Evolutionary conservation across 305 asterid species (phyloP), one percentile per base, ranked within the genome.

Genomic region (Ruellia speciosa): DNA sequence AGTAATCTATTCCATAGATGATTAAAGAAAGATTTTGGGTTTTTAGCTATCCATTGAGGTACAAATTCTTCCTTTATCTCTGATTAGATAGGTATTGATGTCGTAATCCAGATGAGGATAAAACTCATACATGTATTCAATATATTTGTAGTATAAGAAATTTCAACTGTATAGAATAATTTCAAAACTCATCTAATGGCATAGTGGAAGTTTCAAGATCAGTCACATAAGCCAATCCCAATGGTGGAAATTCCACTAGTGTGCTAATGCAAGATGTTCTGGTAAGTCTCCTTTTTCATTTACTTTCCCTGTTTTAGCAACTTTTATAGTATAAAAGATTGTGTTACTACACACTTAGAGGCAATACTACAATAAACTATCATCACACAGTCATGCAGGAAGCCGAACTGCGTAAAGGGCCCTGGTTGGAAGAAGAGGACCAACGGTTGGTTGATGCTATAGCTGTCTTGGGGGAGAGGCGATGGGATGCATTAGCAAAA

Each of bases 401-500:
- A 64, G 66, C 11, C 0, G 73, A 71, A 12, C 19, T 74, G 51
- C 86, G 83, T 28, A 83, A 69, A 71, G 95, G 96, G 18, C 82
- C 84, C 50, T 85, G 96, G 96, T 66, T 70, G 35, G 81, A 79
- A 10, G 87, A 85, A 55, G 96, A 88, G 68, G 95, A 88, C 16
- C 73, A 76, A 34, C 70, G 56, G 33, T 66, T 88, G 3, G 61
- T 79, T 17, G 68, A 76, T 57, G 68, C 73, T 19, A 71, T 81
- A 5, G 71, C 83, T 52, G 59, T 68, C 63, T 66, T 83, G 24
- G 90, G 95, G 2, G 83, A 85, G 63, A 66, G 74, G n/a, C 68
- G 80, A 64, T 88, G 95, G 95, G 96, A 83, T 60, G 70, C 90
- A 49, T 73, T 88, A 74, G 94, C 95, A 40, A 82, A 77, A 77